Percentiles rank a stretch among this genome's conserved stretches.
phyloP scores from a whole-genome alignment of 768 basidiomycete species.

The Xerocomus potaroensis region DNA sequence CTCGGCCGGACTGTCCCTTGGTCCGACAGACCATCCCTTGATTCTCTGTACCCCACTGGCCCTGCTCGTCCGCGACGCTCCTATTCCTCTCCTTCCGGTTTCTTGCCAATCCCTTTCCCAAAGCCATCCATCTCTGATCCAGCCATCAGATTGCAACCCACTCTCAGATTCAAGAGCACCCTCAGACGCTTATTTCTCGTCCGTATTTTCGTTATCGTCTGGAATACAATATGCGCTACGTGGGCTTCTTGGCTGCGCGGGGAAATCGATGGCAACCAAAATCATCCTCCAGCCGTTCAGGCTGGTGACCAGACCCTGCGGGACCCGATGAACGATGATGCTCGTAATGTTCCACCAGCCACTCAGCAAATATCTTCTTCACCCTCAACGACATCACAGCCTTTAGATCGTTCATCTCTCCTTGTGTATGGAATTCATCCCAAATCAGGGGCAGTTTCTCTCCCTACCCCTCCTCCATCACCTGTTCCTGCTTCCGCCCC shows the following conservation, averaged over 20 bases:
- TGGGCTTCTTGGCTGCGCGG: conserved; percentile 45
- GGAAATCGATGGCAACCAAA: conserved; percentile 19
- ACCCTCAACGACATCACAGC: conserved; percentile 19
- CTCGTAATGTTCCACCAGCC: conserved; percentile 18
- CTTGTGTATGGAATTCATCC: conserved; percentile 7
- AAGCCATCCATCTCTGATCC: conserved; percentile 29
- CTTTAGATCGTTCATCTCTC: conserved; percentile 16
- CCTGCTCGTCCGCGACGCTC: conserved; percentile 49
- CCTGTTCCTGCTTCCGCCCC: conserved; percentile 11
- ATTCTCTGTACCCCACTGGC: conserved; percentile 14
- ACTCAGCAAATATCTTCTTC: conserved; percentile 16
- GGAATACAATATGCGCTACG: conserved; percentile 62
- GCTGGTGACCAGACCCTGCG: conserved; percentile 4
- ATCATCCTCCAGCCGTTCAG: conserved; percentile 5
- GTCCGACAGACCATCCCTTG: conserved; percentile 50
- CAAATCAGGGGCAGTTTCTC: conserved; percentile 13
- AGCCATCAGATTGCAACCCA: conserved; percentile 34
- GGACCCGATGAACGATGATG: conserved; percentile 11
- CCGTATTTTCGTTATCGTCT: conserved; percentile 62
- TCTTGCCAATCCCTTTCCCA: conserved; percentile 36
- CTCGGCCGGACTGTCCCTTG: conserved; percentile 52
- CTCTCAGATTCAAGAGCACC: conserved; percentile 37
- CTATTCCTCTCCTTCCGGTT: conserved; percentile 57
- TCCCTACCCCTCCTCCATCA: conserved; percentile 26
- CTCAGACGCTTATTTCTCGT: conserved; percentile 65